A percentile compares a stretch with the other conserved stretches of the same genome.
Conservation (phyloP, 106 monocot species). For the Dendrobium catenatum region DNA sequence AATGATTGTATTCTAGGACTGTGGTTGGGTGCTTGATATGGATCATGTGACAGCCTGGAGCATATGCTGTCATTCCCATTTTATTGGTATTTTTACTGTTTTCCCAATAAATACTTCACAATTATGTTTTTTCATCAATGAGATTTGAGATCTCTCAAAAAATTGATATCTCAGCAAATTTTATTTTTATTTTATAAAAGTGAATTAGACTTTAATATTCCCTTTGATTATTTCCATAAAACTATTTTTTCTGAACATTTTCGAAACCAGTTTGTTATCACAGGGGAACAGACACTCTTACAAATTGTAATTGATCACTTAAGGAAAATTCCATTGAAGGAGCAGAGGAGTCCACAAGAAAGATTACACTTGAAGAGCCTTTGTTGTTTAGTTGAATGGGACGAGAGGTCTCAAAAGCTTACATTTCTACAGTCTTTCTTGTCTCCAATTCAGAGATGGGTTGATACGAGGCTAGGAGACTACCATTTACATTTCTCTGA, state of each 20-base stretch:
- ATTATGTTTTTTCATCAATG: background rate
- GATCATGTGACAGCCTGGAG: too few relatives aligned
- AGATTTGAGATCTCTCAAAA: background rate
- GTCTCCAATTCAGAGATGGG: slow-evolving; percentile 74
- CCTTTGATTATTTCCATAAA: background rate
- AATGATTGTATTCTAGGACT: too few relatives aligned
- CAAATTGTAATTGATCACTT: slow-evolving; percentile 59
- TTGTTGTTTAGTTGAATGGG: slow-evolving; percentile 55
- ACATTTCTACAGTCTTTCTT: slow-evolving; percentile 81
- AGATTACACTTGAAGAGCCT: slow-evolving; percentile 84
- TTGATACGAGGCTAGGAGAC: slow-evolving; percentile 77
- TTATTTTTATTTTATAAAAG: background rate
- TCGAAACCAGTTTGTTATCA: slow-evolving; percentile 64
- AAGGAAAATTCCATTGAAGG: slow-evolving; percentile 82
- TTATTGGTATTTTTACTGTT: too few relatives aligned
- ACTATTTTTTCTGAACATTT: slow-evolving; percentile 1
- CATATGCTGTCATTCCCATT: too few relatives aligned
- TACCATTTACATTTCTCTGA: slow-evolving; percentile 86
- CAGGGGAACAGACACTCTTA: slow-evolving; percentile 64
- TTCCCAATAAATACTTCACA: too few relatives aligned
- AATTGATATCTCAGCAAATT: background rate
- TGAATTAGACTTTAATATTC: background rate
- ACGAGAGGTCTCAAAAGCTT: slow-evolving; percentile 48
- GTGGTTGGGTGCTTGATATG: too few relatives aligned
- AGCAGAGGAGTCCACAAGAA: slow-evolving; percentile 89